Evolutionary conservation across 169 alveolate species (phyloP).

Genomic region (Babesia ovata): DNA sequence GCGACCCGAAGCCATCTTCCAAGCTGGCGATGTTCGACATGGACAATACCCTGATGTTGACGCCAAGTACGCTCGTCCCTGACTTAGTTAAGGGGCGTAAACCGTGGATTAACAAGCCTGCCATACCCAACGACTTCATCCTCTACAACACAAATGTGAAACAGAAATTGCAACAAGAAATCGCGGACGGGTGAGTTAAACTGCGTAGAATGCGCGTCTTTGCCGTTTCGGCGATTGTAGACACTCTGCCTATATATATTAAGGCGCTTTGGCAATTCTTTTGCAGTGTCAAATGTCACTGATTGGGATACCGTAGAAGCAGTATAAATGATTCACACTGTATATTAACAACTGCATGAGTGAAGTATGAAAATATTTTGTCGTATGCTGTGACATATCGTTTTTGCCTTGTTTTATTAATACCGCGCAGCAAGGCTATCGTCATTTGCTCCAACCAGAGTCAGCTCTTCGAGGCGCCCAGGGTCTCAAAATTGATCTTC

Average conservation of each 20-base stretch:
- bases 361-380: too few species aligned
- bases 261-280: too few species aligned
- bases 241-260: too few species aligned
- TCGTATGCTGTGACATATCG: neutral
- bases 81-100: constrained; percentile 50
- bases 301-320: too few species aligned
- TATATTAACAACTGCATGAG: too few species aligned
- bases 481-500: constrained; percentile 33
- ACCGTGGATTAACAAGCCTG: constrained; percentile 38
- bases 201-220: too few species aligned
- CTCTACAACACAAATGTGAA: constrained; percentile 51
- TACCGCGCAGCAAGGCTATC: constrained; percentile 34
- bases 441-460: constrained; percentile 62
- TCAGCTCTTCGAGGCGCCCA: constrained; percentile 32
- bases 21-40: constrained; percentile 62
- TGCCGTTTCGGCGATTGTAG: too few species aligned
- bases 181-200: constrained; percentile 35
- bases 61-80: constrained; percentile 57
- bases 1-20: constrained; percentile 50
- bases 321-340: too few species aligned
- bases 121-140: constrained; percentile 56
- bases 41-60: constrained; percentile 68
- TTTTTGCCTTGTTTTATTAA: neutral
- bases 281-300: too few species aligned
- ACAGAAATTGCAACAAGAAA: constrained; percentile 42